Conservation (phyloP, 73 alveolate genomes). For the Blepharisma japonicum region DNA sequence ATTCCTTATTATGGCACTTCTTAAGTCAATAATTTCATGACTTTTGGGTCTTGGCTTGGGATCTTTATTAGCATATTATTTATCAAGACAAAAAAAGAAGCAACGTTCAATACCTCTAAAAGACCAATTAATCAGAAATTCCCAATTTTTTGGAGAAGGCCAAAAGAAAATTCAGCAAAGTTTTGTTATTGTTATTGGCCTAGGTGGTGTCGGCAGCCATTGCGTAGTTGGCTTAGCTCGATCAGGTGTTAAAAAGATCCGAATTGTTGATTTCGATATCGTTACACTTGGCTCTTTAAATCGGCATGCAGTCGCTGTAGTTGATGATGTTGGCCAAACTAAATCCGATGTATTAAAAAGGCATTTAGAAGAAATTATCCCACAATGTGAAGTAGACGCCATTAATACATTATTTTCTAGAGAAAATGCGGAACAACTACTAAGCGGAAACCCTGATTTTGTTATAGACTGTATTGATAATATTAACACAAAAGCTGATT, state of each 20-base stretch:
- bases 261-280: conserved; percentile 88
- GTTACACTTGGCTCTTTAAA: conserved; percentile 90
- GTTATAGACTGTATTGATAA: conserved; percentile 90
- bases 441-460: conserved; percentile 64
- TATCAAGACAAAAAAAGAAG: too few species aligned
- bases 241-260: conserved; percentile 72
- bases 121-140: conserved; percentile 53
- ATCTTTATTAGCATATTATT: too few species aligned
- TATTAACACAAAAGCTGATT: conserved; percentile 69
- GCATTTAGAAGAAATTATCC: conserved; percentile 42
- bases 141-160: conserved; percentile 62
- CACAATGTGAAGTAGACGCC: conserved; percentile 59
- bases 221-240: conserved; percentile 74
- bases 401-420: conserved; percentile 57
- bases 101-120: conserved; percentile 1
- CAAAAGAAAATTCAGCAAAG: conserved; percentile 45
- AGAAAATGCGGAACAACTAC: conserved; percentile 48
- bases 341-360: conserved; percentile 70
- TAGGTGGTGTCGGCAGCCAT: conserved; percentile 97
- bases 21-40: too few species aligned
- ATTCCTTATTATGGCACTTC: too few species aligned
- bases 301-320: conserved; percentile 86
- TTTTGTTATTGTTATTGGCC: conserved; percentile 81
- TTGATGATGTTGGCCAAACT: conserved; percentile 82
- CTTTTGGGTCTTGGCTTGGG: too few species aligned